Conservation (phyloP, 2,329 filamentous ascomycete genomes). For the Trichoderma afroharzianum region DNA sequence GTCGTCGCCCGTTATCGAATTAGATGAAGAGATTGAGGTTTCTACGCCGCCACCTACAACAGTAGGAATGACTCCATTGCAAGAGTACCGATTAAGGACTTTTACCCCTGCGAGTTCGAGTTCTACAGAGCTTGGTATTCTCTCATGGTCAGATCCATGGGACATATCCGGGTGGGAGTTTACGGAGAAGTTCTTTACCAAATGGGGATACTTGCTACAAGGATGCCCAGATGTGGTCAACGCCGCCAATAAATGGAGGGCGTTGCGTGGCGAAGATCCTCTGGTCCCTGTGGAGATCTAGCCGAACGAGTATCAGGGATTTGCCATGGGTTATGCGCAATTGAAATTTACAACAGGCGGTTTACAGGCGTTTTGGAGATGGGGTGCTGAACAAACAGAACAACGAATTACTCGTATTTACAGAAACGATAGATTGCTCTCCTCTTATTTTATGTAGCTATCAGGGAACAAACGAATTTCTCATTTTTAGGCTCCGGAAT, state of each 20-base stretch:
- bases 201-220: constrained; percentile 14
- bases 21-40: not conserved
- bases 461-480: not conserved
- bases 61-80: not conserved
- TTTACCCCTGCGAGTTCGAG: not conserved
- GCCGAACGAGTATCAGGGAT: not conserved
- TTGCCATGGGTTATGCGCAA: not conserved
- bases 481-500: not conserved
- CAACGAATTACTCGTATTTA: not conserved
- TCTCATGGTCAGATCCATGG: constrained; percentile 23
- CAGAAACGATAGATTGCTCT: not conserved
- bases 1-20: not conserved
- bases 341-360: not conserved
- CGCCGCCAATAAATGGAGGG: constrained; percentile 13
- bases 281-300: constrained; percentile 10
- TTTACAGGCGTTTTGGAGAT: not conserved
- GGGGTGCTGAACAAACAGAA: not conserved
- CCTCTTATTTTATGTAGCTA: not conserved
- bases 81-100: not conserved
- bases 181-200: constrained; percentile 6
- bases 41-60: not conserved
- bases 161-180: constrained; percentile 18
- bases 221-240: constrained; percentile 10
- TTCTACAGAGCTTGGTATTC: constrained; percentile 15
- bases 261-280: constrained; percentile 15